Evolutionary conservation across 495 filamentous ascomycete species (phyloP).

Genomic region (Ramalina intermedia): DNA sequence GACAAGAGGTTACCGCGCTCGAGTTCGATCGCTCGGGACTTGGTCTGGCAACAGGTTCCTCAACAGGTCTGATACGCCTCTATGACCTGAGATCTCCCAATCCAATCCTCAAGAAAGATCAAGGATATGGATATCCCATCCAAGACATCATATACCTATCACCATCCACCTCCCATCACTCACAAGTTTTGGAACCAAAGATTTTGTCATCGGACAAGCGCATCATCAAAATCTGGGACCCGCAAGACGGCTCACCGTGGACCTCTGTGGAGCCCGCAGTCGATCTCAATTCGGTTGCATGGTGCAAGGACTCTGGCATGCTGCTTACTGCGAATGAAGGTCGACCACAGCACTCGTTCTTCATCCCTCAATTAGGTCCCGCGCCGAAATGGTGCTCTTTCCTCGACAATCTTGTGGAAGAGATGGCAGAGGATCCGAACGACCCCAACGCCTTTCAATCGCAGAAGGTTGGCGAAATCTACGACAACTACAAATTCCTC

Average conservation of each 20-base stretch:
- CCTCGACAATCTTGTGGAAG: slow-evolving; percentile 92
- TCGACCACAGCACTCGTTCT: slow-evolving; percentile 81
- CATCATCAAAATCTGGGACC: slow-evolving; percentile 95
- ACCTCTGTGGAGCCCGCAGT: slow-evolving; percentile 90
- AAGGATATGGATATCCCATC: slow-evolving; percentile 90
- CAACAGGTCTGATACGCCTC: slow-evolving; percentile 73
- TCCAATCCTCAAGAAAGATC: slow-evolving; percentile 78
- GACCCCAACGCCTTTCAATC: slow-evolving; percentile 50
- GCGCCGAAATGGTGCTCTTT: slow-evolving; percentile 93
- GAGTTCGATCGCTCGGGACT: slow-evolving; percentile 78
- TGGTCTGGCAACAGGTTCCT: slow-evolving; percentile 75
- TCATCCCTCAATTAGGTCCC: slow-evolving; percentile 85
- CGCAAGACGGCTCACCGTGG: slow-evolving; percentile 68
- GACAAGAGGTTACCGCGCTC: slow-evolving; percentile 70
- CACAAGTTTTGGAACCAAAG: slow-evolving; percentile 57
- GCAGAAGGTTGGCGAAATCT: slow-evolving; percentile 51
- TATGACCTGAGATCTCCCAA: slow-evolving; percentile 86
- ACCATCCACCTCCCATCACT: slow-evolving; percentile 48
- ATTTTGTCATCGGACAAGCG: slow-evolving; percentile 83
- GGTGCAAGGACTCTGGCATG: slow-evolving; percentile 80
- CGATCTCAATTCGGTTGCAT: slow-evolving; percentile 82
- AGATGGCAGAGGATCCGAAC: slow-evolving; percentile 76
- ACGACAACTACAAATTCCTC: slow-evolving; percentile 98
- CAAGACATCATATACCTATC: slow-evolving; percentile 79
- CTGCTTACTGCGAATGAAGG: slow-evolving; percentile 92